Conservation (phyloP, 1,139 yeast genomes). For the Pichia sp. region DNA sequence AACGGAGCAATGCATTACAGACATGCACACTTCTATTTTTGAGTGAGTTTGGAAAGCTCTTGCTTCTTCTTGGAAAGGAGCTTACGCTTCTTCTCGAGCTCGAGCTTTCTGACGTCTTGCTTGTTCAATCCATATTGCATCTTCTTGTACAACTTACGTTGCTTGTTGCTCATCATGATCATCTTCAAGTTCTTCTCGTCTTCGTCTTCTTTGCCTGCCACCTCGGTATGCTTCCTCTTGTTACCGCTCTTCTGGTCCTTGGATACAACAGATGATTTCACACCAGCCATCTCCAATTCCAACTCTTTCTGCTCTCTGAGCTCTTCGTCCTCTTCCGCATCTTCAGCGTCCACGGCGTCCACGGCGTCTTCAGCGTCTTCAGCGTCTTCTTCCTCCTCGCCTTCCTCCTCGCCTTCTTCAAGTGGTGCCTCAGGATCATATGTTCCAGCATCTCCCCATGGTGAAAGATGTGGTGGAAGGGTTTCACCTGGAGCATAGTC, state of each 20-base stretch:
- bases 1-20: background rate
- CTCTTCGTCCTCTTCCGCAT: conserved; percentile 40
- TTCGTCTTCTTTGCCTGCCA: conserved; percentile 55
- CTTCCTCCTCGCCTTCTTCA: conserved; percentile 43
- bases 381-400: conserved; percentile 47
- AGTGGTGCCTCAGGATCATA: conserved; percentile 71
- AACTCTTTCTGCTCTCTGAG: conserved; percentile 74
- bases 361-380: conserved; percentile 40
- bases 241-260: conserved; percentile 28
- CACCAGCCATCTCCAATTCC: conserved; percentile 87
- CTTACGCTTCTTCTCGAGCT: conserved; percentile 72
- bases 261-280: conserved; percentile 58
- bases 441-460: conserved; percentile 96
- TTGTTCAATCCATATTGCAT: conserved; percentile 89
- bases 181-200: conserved; percentile 91
- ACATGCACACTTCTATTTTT: background rate
- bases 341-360: conserved; percentile 37
- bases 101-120: conserved; percentile 75
- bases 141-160: conserved; percentile 89
- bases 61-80: conserved; percentile 52
- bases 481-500: conserved; percentile 91
- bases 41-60: conserved; percentile 16
- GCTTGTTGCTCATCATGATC: conserved; percentile 98
- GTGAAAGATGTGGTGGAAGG: conserved; percentile 93
- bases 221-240: conserved; percentile 64